phyloP scores from a whole-genome alignment of 345 rosid species.

The Euphorbia lathyris region DNA sequence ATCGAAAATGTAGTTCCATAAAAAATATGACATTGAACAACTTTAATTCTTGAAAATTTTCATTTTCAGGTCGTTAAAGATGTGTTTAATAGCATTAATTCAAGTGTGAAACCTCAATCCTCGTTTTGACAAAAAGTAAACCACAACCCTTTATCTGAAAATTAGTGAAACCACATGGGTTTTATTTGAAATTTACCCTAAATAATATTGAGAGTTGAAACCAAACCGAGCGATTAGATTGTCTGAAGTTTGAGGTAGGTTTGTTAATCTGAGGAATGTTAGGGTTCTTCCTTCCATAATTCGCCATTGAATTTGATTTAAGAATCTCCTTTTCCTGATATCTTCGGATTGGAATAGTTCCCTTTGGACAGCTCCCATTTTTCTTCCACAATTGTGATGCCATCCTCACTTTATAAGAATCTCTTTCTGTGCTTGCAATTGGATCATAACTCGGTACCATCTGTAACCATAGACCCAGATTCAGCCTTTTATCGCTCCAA shows the following conservation, averaged over 20 bases:
- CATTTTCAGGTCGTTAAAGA: too few species aligned
- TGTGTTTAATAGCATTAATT: too few species aligned
- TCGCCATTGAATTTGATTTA: constrained; percentile 12
- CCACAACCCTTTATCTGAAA: too few species aligned
- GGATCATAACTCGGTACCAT: constrained; percentile 37
- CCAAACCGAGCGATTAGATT: constrained; percentile 46
- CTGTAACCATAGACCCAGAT: constrained; percentile 27
- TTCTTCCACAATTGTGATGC: constrained; percentile 44
- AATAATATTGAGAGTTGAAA: too few species aligned
- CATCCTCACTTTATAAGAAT: not conserved
- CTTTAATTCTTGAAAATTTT: too few species aligned
- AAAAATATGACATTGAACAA: too few species aligned
- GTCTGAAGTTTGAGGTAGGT: constrained; percentile 24
- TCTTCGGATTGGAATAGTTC: constrained; percentile 47
- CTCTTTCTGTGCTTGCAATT: not conserved
- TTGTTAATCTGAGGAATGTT: constrained; percentile 3
- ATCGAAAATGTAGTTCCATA: too few species aligned
- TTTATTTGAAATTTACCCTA: too few species aligned
- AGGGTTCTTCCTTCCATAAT: constrained; percentile 25
- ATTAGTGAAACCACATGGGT: too few species aligned
- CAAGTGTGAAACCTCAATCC: too few species aligned
- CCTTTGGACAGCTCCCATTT: constrained; percentile 48
- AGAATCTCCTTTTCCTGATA: not conserved
- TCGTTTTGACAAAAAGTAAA: too few species aligned
- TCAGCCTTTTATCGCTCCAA: too few species aligned